Evolutionary conservation across 208 protist species (phyloP), one percentile per base, ranked within the genome.

Genomic region (Leishmania aethiopica): DNA sequence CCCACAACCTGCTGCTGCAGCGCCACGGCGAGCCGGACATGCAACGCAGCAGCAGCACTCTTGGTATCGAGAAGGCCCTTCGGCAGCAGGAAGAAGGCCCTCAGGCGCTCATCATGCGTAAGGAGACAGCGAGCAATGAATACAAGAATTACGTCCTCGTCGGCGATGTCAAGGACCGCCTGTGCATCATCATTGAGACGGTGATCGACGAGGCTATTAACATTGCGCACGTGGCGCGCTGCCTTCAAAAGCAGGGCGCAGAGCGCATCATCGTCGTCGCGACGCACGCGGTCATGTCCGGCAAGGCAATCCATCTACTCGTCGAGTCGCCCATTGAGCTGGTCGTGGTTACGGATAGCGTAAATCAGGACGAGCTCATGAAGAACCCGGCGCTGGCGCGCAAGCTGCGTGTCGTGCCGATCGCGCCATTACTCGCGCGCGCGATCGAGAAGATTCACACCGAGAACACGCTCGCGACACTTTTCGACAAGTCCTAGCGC

Each of bases 401-500:
- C 7, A 96, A 96, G 83, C 87, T 98, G 17, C 92, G 95, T 19
- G 86, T 98, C 19, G 87, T 98, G 53, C 93, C 95, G 1, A 89
- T 98, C 42, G 92, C 95, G 22, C 93, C 95, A 37, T 85, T 98
- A 19, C 90, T 98, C 35, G 93, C 95, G 1, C 88, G 90, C 25
- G 92, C 93, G 1, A 92, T 98, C 78, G 93, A 97, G 69, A 96
- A 95, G 84, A 91, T 97, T 28, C 93, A 97, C 89, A 93, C 91
- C 17, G 95, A 97, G 73, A 97, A 94, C 78, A 91, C 89, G 13
- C 87, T 96, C 22, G 74, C 87, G 3, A 93, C 91, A 19, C 78
- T 97, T 13, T 96, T 95, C 57, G 91, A 96, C 35, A 93, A 92
- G 81, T 88, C 88, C 42, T 85, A 88, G 59, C 22, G 47, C 47